phyloP scores from a whole-genome alignment of 1,284 basidiomycete species.

The Rhodofomes roseus region DNA sequence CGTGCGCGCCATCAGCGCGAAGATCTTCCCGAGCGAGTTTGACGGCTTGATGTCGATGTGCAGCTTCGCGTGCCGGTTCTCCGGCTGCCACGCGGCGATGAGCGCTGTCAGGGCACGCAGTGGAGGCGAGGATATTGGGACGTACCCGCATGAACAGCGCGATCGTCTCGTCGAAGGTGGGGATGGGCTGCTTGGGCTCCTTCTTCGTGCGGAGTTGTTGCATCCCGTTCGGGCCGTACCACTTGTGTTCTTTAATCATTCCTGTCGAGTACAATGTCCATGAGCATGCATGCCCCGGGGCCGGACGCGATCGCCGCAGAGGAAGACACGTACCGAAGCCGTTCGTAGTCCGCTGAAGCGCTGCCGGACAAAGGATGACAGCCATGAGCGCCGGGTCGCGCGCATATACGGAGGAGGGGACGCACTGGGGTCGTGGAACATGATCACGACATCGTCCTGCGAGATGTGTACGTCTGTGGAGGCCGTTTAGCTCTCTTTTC shows the following conservation, averaged over 20 bases:
- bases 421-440: conserved; percentile 93
- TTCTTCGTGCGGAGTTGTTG: conserved; percentile 81
- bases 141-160: conserved; percentile 75
- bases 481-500: conserved; percentile 40
- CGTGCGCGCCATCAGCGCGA: conserved; percentile 79
- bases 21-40: conserved; percentile 86
- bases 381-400: conserved; percentile 8
- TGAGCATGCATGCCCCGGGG: background rate
- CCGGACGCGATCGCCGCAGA: background rate
- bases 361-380: too few species aligned
- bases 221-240: conserved; percentile 75
- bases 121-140: background rate
- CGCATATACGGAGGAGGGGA: conserved; percentile 11
- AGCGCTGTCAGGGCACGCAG: background rate
- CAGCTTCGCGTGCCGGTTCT: conserved; percentile 83
- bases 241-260: conserved; percentile 63
- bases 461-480: conserved; percentile 92
- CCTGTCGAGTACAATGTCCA: conserved; percentile 36
- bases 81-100: conserved; percentile 48
- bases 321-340: conserved; percentile 45
- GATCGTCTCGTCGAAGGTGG: conserved; percentile 83
- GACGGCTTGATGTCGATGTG: conserved; percentile 94
- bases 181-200: conserved; percentile 82
- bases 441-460: conserved; percentile 82
- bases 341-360: conserved; percentile 64